phyloP scores from a whole-genome alignment of 169 alveolate species.

The Babesia microti region DNA sequence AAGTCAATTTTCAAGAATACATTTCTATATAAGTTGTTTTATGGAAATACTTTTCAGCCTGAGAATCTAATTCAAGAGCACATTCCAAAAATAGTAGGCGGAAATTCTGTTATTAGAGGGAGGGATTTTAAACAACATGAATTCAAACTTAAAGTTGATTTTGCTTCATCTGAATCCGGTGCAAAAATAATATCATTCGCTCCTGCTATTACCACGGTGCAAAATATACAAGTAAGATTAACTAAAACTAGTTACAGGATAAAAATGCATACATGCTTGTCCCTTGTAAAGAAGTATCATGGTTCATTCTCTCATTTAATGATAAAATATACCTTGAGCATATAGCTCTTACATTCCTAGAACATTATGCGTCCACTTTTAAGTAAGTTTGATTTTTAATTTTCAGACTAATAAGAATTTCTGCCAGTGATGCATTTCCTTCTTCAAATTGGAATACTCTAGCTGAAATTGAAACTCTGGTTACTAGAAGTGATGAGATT shows the following conservation, averaged over 20 bases:
- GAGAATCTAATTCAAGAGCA: no score
- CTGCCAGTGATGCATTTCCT: constrained; percentile 62
- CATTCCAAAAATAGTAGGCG: no score
- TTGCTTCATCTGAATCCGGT: constrained; percentile 71
- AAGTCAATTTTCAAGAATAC: no score
- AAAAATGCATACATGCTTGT: constrained; percentile 63
- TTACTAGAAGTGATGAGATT: constrained; percentile 52
- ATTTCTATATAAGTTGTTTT: no score
- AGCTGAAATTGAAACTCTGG: constrained; percentile 60
- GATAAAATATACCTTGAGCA: constrained; percentile 63
- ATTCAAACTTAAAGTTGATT: constrained; percentile 55
- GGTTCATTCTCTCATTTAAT: constrained; percentile 66
- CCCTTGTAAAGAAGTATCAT: constrained; percentile 61
- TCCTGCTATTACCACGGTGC: constrained; percentile 35
- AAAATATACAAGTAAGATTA: constrained; percentile 41
- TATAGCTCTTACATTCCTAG: constrained; percentile 57
- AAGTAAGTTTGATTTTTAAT: constrained; percentile 17
- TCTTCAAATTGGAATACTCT: constrained; percentile 56
- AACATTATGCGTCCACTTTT: constrained; percentile 66
- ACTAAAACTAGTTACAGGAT: constrained; percentile 43
- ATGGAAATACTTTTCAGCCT: no score
- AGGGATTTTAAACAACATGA: constrained; percentile 17
- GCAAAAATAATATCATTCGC: constrained; percentile 64
- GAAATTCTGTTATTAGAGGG: no score
- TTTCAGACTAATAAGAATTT: constrained; percentile 39